Percentiles rank a stretch among this genome's conserved stretches.
These are phyloP conservation scores for Malus orientalis DNA, from an alignment of 306 rosid genomes.

Conservation along the genomic window DNA sequence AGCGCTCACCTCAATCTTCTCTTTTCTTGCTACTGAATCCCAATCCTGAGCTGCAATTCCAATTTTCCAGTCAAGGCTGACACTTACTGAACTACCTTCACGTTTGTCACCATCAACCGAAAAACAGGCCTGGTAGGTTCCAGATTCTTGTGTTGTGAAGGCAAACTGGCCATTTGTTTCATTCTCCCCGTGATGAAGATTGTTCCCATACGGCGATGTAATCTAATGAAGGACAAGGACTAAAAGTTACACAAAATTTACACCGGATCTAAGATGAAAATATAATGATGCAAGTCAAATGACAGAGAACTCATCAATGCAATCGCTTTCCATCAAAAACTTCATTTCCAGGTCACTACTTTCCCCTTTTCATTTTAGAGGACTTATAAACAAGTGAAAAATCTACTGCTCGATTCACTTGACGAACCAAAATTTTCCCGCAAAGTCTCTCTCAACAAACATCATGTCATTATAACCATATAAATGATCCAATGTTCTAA, in stretches of 20 bases:
- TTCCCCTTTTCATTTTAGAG: not conserved
- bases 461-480: not conserved
- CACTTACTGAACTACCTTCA: conserved; percentile 31
- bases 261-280: not conserved
- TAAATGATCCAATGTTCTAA: not conserved
- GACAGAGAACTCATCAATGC: not conserved
- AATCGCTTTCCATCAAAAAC: not conserved
- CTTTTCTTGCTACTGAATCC: conserved; percentile 94
- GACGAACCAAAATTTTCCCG: not conserved
- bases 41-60: conserved; percentile 97
- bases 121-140: conserved; percentile 84
- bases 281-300: not conserved
- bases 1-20: conserved; percentile 69
- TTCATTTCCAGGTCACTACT: not conserved
- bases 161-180: conserved; percentile 76
- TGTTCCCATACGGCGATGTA: conserved; percentile 83
- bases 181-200: conserved; percentile 60
- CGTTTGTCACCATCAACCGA: conserved; percentile 43
- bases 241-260: not conserved
- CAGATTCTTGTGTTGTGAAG: conserved; percentile 81
- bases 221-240: conserved; percentile 34
- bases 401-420: not conserved
- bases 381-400: not conserved
- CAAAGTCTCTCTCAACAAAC: not conserved
- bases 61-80: conserved; percentile 89